Evolutionary conservation across 345 rosid genomes (phyloP).

Genomic region (Hypericum perforatum): DNA sequence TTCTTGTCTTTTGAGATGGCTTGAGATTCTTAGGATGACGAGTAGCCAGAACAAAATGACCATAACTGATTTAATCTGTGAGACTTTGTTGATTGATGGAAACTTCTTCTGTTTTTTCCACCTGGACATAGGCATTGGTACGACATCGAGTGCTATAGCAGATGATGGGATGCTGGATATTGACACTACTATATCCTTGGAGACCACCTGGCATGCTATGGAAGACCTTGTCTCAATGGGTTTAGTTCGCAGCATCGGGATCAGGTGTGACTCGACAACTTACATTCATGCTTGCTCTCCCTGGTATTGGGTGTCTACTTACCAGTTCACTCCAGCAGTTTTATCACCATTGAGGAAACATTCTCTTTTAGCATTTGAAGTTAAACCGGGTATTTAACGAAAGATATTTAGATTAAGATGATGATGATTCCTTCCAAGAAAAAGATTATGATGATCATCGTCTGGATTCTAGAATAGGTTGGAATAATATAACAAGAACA

Average conservation of each 20-base stretch:
- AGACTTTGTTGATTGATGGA: not conserved
- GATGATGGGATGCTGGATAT: conserved; percentile 73
- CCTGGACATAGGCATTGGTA: conserved; percentile 51
- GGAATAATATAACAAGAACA: too few relatives aligned
- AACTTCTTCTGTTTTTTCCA: not conserved
- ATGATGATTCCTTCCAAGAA: too few relatives aligned
- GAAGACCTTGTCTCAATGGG: conserved; percentile 82
- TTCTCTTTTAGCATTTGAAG: too few relatives aligned
- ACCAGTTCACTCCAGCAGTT: not conserved
- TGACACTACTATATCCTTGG: conserved; percentile 68
- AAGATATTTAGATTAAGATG: too few relatives aligned
- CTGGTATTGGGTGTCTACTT: not conserved
- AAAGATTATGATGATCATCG: too few relatives aligned
- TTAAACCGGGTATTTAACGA: too few relatives aligned
- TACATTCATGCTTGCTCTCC: not conserved
- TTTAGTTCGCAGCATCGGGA: conserved; percentile 79
- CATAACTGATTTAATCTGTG: too few relatives aligned
- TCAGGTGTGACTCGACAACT: conserved; percentile 42
- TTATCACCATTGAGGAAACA: too few relatives aligned
- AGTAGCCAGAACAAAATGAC: too few relatives aligned
- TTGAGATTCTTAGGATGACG: not conserved
- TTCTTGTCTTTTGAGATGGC: not conserved
- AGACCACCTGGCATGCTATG: conserved; percentile 87
- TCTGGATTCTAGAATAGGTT: too few relatives aligned
- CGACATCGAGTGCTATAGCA: conserved; percentile 59